phyloP scores from a whole-genome alignment of 164 flowering plant species.

The Liquidambar formosana region DNA sequence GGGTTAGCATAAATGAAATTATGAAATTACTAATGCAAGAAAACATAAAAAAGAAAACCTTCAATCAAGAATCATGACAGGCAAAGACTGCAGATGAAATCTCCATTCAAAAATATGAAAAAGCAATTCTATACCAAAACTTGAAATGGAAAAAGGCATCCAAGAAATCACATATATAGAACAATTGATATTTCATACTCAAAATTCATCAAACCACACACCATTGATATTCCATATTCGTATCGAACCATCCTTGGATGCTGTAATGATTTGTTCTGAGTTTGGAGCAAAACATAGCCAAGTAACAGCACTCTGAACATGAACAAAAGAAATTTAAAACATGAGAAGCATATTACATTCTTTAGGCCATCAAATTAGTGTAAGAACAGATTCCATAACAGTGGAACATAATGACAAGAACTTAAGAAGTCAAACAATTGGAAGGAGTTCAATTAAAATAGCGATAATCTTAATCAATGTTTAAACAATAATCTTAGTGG shows the following conservation, averaged over 20 bases:
- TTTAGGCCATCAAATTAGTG: no score
- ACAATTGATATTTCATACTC: neutral
- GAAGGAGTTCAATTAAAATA: no score
- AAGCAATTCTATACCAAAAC: neutral
- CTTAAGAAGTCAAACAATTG: no score
- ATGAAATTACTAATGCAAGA: neutral
- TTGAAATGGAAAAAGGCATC: neutral
- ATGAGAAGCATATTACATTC: conserved; percentile 1
- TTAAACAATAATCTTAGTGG: no score
- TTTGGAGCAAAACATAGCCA: conserved; percentile 87
- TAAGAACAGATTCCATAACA: neutral
- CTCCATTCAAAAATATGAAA: neutral
- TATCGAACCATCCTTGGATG: conserved; percentile 93
- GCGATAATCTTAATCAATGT: neutral
- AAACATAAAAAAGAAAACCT: neutral
- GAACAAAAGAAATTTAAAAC: conserved; percentile 2
- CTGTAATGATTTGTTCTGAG: conserved; percentile 87
- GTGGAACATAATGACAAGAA: neutral
- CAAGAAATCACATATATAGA: neutral
- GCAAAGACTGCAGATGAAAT: neutral
- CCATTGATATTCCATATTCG: conserved; percentile 97
- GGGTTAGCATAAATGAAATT: conserved; percentile 17
- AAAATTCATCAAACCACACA: conserved; percentile 20
- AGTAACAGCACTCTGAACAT: conserved; percentile 95
- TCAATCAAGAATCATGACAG: neutral